Conservation (phyloP, 768 basidiomycete genomes). For the Leucosporidium creatinivorum region DNA sequence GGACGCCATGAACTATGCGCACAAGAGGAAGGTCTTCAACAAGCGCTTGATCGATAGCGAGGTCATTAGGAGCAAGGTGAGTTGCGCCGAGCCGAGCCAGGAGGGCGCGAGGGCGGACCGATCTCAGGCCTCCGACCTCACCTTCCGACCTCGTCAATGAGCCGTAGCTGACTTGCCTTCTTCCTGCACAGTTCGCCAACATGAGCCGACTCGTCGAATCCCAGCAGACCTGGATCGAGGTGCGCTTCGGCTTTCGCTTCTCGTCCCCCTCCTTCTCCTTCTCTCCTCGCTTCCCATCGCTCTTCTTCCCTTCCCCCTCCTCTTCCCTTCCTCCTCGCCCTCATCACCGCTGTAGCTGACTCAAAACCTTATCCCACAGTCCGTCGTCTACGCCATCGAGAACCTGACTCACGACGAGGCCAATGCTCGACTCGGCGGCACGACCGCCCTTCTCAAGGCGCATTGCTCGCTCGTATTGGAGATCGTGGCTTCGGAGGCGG, state of each 20-base stretch:
- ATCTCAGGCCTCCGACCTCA: no score
- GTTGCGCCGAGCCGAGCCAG: not conserved
- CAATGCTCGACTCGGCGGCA: constrained; percentile 31
- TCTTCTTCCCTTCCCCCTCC: no score
- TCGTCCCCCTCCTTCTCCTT: no score
- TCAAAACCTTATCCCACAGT: not conserved
- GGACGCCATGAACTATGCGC: constrained; percentile 33
- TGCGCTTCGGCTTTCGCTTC: not conserved
- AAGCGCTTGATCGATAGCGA: constrained; percentile 31
- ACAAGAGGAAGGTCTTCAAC: constrained; percentile 30
- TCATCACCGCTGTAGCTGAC: not conserved
- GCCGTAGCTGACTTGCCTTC: not conserved
- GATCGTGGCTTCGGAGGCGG: constrained; percentile 30
- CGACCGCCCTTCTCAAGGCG: constrained; percentile 36
- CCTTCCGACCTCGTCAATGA: not conserved
- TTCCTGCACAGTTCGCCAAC: constrained; percentile 26
- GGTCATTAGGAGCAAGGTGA: constrained; percentile 34
- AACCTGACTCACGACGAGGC: constrained; percentile 25
- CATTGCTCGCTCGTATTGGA: constrained; percentile 29
- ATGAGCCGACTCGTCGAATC: constrained; percentile 33
- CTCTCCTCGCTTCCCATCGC: no score
- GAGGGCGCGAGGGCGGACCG: not conserved
- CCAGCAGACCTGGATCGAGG: constrained; percentile 36
- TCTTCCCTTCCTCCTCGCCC: no score
- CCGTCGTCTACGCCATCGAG: constrained; percentile 28